phyloP scores from a whole-genome alignment of 768 basidiomycete species.

The Goffeauzyma gilvescens region DNA sequence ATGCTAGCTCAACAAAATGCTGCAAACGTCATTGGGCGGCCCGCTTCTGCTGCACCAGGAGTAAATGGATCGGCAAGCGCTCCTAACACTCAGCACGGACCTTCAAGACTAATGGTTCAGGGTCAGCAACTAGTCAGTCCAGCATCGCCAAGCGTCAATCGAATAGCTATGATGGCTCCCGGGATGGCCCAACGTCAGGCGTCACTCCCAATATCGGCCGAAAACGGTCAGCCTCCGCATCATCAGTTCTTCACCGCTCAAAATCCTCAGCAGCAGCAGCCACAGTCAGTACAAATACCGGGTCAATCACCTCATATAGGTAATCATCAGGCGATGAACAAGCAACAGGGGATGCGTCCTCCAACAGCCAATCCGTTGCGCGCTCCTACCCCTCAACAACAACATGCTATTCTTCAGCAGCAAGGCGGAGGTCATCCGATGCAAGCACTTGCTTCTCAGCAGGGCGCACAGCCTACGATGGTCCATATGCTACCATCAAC shows the following conservation, averaged over 20 bases:
- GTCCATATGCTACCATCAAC: conserved; percentile 11
- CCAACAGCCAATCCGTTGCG: conserved; percentile 6
- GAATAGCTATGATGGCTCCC: neutral
- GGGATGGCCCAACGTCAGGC: neutral
- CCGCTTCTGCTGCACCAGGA: neutral
- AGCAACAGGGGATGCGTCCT: conserved; percentile 8
- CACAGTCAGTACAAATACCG: neutral
- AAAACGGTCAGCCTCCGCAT: neutral
- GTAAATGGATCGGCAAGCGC: neutral
- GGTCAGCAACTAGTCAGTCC: too few relatives aligned
- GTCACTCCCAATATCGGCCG: neutral
- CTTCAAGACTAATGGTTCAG: neutral
- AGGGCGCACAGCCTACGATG: conserved; percentile 6
- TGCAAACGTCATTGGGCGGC: neutral
- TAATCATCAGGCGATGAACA: conserved; percentile 19
- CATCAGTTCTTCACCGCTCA: neutral
- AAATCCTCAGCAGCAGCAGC: conserved; percentile 8
- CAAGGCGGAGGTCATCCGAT: too few relatives aligned
- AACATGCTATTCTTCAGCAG: too few relatives aligned
- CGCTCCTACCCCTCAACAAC: conserved; percentile 8
- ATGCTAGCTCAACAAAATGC: conserved; percentile 9
- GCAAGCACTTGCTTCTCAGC: conserved; percentile 13
- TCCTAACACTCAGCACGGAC: neutral
- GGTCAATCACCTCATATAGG: conserved; percentile 14
- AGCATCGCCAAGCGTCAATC: too few relatives aligned